Base-by-base conservation (phyloP, 1,284 basidiomycete genomes). In the Afroboletus lepidellus region DNA sequence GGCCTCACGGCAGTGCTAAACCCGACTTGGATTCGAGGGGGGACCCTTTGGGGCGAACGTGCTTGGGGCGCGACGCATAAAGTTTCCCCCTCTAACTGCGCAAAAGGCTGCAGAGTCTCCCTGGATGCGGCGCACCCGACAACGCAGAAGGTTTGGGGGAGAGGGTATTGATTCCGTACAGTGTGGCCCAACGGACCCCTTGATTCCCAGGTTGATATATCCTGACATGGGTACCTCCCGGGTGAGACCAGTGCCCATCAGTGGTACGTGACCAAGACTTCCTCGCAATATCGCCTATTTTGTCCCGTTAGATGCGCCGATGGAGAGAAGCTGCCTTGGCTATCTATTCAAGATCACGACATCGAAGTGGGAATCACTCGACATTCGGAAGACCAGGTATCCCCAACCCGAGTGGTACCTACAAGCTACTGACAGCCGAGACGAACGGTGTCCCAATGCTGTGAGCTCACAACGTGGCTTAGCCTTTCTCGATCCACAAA, bases 381-480 rank as follows among this genome's bases (percentile, higher is more conserved):
- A 38, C 37, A 6, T 3, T 8, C 18, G 20, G 7, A 20, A 11
- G 25, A 15, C 5, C 15, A n/a, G 12, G n/a, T n/a, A n/a, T 37
- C 13, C 23, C 20, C 32, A 20, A 41, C 37, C 18, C 21, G 34
- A 34, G 18, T 32, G 36, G 16, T 30, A 27, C 24, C 46, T 8
- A 25, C 21, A n/a, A 12, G n/a, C 46, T n/a, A 33, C 33, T 33
- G 36, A 56, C 29, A 18, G 15, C 33, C 42, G 9, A 30, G 16
- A 36, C 9, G 8, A n/a, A 30, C 13, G 21, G 27, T 3, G 6
- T 21, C 6, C 18, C 24, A 23, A 36, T 27, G 37, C 24, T 39
- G 38, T 54, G 39, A 36, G 43, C 15, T 27, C 29, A 46, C 34
- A 65, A 64, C 63, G 60, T 62, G 60, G 59, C n/a, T 65, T 62